Evolutionary conservation across 2,329 filamentous ascomycete genomes (phyloP).

Genomic region (Aspergillus thermomutatus): DNA sequence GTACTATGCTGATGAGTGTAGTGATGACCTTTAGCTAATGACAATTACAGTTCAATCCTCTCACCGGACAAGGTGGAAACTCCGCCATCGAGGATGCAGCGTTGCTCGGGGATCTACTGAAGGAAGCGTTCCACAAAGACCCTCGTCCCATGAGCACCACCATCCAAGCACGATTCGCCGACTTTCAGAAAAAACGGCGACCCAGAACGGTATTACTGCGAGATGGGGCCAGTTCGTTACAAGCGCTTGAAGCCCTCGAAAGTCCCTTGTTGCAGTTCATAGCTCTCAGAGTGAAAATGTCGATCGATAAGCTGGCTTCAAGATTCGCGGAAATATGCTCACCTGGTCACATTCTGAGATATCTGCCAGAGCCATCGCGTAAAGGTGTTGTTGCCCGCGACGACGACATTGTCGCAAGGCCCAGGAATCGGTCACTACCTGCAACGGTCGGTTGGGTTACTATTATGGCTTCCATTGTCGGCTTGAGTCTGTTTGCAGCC

Average conservation of each 20-base stretch:
- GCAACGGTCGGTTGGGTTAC: not conserved
- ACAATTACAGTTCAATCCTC: slow-evolving; percentile 10
- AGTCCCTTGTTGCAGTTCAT: slow-evolving; percentile 6
- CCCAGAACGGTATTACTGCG: slow-evolving; percentile 2
- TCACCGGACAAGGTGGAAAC: slow-evolving; percentile 17
- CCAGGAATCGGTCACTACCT: too few relatives aligned
- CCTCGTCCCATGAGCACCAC: not conserved
- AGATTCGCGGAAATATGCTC: too few relatives aligned
- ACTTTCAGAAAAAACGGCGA: not conserved
- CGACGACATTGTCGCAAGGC: too few relatives aligned
- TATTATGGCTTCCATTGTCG: not conserved
- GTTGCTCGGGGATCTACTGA: slow-evolving; percentile 11
- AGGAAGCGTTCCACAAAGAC: not conserved
- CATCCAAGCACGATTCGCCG: slow-evolving; percentile 2
- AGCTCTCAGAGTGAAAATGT: too few relatives aligned
- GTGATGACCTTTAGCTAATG: not conserved
- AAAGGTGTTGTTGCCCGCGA: too few relatives aligned
- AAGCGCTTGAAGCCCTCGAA: slow-evolving; percentile 6
- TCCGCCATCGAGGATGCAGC: slow-evolving; percentile 17
- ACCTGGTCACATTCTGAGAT: too few relatives aligned
- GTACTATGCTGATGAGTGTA: not conserved
- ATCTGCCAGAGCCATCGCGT: too few relatives aligned
- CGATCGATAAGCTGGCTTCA: too few relatives aligned
- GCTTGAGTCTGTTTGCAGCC: too few relatives aligned
- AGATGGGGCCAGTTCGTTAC: not conserved